phyloP scores from a whole-genome alignment of 2,329 filamentous ascomycete genomes.

The Clonostachys chloroleuca region DNA sequence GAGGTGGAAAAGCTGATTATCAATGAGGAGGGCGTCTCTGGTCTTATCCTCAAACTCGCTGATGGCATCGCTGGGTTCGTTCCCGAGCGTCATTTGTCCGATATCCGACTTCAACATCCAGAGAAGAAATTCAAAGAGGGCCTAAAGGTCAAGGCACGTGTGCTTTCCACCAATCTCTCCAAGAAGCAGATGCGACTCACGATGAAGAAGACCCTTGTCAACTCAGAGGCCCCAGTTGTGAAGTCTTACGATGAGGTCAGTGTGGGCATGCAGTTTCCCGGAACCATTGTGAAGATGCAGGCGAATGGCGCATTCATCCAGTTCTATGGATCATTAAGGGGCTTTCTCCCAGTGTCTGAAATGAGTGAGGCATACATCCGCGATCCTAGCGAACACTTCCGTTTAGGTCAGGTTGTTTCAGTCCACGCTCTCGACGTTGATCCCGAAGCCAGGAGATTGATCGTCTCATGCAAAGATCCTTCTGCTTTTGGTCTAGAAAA shows the following conservation, averaged over 20 bases:
- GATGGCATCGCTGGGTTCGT: conserved; percentile 89
- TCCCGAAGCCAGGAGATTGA: conserved; percentile 63
- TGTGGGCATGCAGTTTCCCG: conserved; percentile 74
- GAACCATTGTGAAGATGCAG: conserved; percentile 81
- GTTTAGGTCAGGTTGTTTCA: conserved; percentile 83
- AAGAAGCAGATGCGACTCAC: conserved; percentile 83
- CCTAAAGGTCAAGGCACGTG: conserved; percentile 76
- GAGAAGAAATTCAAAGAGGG: conserved; percentile 95
- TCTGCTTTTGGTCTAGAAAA: conserved; percentile 70
- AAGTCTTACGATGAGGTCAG: conserved; percentile 70
- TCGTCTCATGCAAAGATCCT: conserved; percentile 91
- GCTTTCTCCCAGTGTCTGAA: conserved; percentile 87
- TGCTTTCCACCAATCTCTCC: conserved; percentile 72
- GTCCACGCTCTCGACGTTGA: conserved; percentile 84
- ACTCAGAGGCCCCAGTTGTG: conserved; percentile 79
- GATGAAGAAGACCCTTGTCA: conserved; percentile 89
- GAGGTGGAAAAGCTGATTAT: conserved; percentile 82
- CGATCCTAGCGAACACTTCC: conserved; percentile 86
- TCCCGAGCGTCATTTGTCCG: conserved; percentile 81
- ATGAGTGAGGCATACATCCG: conserved; percentile 98
- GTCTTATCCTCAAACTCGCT: conserved; percentile 77
- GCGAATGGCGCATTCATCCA: conserved; percentile 80
- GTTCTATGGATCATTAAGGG: conserved; percentile 81
- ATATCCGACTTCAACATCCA: conserved; percentile 82
- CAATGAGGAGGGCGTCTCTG: conserved; percentile 71